Base-by-base conservation (phyloP, 805 yeast species). In the Wickerhamomyces subpelliculosus region DNA sequence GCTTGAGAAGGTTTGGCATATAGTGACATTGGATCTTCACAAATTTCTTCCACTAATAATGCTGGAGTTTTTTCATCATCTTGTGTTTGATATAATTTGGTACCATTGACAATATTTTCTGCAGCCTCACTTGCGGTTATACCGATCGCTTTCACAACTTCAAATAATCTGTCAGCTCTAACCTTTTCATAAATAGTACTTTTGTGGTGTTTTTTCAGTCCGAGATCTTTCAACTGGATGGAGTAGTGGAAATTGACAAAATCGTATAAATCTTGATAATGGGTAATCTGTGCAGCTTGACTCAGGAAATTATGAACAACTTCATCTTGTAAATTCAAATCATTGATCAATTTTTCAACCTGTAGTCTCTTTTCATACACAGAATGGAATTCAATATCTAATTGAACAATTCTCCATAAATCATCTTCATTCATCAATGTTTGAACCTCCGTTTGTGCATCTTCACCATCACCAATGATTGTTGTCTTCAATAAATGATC, bases 351-450 rank as follows among this genome's bases (percentile, higher is more conserved):
- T 37, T 72, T 73, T 42, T 72, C 72, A 20, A 84, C 77, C 34
- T 76, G 71, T 35, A 70, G 68, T 55, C 81, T 75, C 64, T 87
- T 89, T 44, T 83, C 86, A 41, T 83, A 67, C 23, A 90, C 64
- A 14, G 95, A 80, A 57, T 88, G 96, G 58, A 78, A 93, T 48
- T 87, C 96, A 46, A 88, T 71, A 58, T 90, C 97, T 38, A 88
- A 69, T 45, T 78, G 84, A 12, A 87, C 80, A 46, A 90, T 81
- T 54, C 89, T 75, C 98, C 98, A 93, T 43, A 93, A 66, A 57
- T 89, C 97, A 61, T 86, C 89, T 61, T 84, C 94, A 38, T 68
- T 73, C 39, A 84, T 63, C 34, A 80, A 58, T 45, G 72, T 74
- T 45, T 67, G 43, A 19, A 51, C 57, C 8, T 45, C 44, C 1